These are phyloP conservation scores for Cochlearia excelsa DNA, from an alignment of 345 rosid genomes.

Conservation along the genomic window DNA sequence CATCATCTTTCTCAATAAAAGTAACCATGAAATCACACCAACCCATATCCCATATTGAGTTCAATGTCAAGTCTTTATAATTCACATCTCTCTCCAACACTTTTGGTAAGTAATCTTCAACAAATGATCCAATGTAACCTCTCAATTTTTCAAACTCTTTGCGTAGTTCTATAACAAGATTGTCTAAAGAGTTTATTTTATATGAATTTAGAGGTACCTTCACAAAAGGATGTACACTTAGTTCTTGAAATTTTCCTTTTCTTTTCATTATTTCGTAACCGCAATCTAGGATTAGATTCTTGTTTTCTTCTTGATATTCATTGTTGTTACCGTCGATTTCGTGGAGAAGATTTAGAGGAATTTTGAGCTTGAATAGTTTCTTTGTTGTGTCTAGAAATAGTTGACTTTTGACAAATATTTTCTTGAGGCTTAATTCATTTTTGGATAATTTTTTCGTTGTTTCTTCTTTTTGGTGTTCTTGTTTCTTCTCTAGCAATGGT, in stretches of 20 bases:
- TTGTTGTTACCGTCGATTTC: constrained; percentile 18
- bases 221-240: constrained; percentile 59
- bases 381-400: constrained; percentile 69
- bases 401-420: constrained; percentile 56
- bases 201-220: constrained; percentile 36
- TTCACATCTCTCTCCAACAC: constrained; percentile 65
- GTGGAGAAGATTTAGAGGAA: constrained; percentile 42
- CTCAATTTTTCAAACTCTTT: constrained; percentile 55
- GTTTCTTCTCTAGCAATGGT: constrained; percentile 25
- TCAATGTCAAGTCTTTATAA: constrained; percentile 51
- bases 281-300: constrained; percentile 62
- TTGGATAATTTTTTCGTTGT: constrained; percentile 50
- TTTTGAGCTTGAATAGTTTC: constrained; percentile 73
- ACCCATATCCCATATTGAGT: constrained; percentile 88
- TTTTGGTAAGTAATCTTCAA: constrained; percentile 58
- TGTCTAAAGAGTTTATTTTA: constrained; percentile 50
- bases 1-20: constrained; percentile 65
- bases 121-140: constrained; percentile 34
- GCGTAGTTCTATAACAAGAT: constrained; percentile 55
- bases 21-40: constrained; percentile 53
- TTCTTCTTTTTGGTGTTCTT: constrained; percentile 22
- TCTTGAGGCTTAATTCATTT: constrained; percentile 60
- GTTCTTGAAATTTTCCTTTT: constrained; percentile 72
- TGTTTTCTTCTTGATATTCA: constrained; percentile 40
- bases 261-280: constrained; percentile 82